Conservation (phyloP, 805 yeast species). For the Brettanomyces naardenensis region DNA sequence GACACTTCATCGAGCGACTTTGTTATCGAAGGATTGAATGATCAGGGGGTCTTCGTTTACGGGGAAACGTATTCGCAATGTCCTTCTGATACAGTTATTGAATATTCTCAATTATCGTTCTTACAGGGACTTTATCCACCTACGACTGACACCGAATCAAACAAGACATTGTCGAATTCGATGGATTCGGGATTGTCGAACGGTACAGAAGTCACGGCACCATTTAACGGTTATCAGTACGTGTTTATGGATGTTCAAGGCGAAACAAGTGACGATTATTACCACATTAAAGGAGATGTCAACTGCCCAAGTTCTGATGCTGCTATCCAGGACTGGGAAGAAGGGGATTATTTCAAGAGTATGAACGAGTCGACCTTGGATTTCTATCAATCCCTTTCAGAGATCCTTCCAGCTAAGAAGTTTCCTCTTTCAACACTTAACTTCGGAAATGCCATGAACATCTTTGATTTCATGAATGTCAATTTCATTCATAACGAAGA, state of each 20-base stretch:
- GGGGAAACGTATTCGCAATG: constrained; percentile 32
- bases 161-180: constrained; percentile 16
- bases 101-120: constrained; percentile 34
- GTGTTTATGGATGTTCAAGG: constrained; percentile 31
- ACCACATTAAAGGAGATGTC: constrained; percentile 35
- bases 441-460: constrained; percentile 31
- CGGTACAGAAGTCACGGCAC: constrained; percentile 31
- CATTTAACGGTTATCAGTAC: constrained; percentile 39
- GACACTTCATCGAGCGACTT: constrained; percentile 22
- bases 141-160: constrained; percentile 21
- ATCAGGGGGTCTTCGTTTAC: constrained; percentile 27
- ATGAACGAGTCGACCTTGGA: constrained; percentile 28
- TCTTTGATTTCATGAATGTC: constrained; percentile 34
- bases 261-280: constrained; percentile 28
- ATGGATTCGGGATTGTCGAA: constrained; percentile 29
- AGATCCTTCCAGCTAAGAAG: constrained; percentile 19
- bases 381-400: constrained; percentile 30
- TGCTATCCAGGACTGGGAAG: constrained; percentile 25
- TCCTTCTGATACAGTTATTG: constrained; percentile 30
- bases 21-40: constrained; percentile 24
- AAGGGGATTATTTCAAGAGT: constrained; percentile 24
- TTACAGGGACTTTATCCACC: constrained; percentile 43
- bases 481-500: constrained; percentile 34
- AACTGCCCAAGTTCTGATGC: constrained; percentile 31
- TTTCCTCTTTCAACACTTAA: constrained; percentile 26